A percentile compares a stretch with the other conserved stretches of the same genome.
These are phyloP conservation scores for Chlamydomonas sp. DNA, from an alignment of 139 green algal genomes.

Conservation along the genomic window DNA sequence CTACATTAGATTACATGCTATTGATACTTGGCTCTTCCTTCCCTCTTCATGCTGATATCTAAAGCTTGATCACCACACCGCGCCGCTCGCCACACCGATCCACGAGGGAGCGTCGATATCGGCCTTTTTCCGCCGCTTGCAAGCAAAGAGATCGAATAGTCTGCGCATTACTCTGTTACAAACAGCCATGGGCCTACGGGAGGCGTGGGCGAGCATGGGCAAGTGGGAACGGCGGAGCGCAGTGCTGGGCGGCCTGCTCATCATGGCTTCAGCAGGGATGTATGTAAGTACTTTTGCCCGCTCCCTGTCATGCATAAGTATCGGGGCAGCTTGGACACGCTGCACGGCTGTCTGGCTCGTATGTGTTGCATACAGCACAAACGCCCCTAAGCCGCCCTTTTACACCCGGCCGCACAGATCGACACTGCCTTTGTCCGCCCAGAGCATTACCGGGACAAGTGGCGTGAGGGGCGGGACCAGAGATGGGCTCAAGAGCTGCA, in stretches of 20 bases:
- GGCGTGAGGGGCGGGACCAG: conserved; percentile 11
- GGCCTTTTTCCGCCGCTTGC: background rate
- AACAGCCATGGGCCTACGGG: conserved; percentile 9
- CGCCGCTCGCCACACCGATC: too few relatives aligned
- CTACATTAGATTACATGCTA: background rate
- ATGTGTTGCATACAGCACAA: background rate
- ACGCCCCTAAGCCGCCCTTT: background rate
- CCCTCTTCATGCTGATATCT: background rate
- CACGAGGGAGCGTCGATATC: background rate
- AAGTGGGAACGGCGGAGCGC: conserved; percentile 25
- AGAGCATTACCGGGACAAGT: conserved; percentile 1
- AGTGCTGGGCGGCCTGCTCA: conserved; percentile 3
- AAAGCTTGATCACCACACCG: background rate
- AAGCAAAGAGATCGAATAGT: background rate
- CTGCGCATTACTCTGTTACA: too few relatives aligned
- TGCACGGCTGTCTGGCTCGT: background rate
- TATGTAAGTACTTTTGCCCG: conserved; percentile 10
- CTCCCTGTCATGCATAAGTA: background rate
- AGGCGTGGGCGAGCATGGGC: conserved; percentile 13
- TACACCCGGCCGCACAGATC: background rate
- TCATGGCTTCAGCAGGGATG: conserved; percentile 8
- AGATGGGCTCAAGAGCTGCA: conserved; percentile 10
- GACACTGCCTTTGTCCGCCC: conserved; percentile 21
- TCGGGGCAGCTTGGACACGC: background rate
- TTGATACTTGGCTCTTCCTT: background rate